Conservation (phyloP, 768 basidiomycete species). For the Tylopilus sp. region DNA sequence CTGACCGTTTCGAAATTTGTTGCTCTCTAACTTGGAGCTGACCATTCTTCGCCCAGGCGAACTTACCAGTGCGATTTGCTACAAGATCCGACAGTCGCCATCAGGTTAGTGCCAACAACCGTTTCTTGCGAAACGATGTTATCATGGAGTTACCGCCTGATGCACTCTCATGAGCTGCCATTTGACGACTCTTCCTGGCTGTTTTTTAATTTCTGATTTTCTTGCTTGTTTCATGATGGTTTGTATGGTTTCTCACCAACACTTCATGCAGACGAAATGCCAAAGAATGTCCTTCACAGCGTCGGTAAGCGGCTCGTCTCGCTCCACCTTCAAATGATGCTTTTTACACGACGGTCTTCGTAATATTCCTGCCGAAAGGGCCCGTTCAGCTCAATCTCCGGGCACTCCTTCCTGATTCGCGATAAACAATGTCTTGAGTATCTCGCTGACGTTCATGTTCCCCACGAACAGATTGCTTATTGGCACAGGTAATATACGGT, state of each 20-base stretch:
- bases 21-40: background rate
- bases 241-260: slow-evolving; percentile 3
- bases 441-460: background rate
- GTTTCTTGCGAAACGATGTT: slow-evolving; percentile 8
- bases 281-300: background rate
- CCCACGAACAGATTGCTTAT: background rate
- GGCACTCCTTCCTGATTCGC: slow-evolving; percentile 69
- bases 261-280: background rate
- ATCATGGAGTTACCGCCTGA: slow-evolving; percentile 18
- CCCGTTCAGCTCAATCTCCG: slow-evolving; percentile 79
- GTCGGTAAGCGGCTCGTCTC: background rate
- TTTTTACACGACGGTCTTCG: slow-evolving; percentile 59
- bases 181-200: slow-evolving; percentile 15
- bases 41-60: background rate
- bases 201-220: slow-evolving; percentile 14
- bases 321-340: background rate
- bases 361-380: slow-evolving; percentile 74
- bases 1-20: background rate
- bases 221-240: no score
- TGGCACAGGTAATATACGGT: background rate
- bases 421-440: background rate
- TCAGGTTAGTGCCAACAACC: background rate
- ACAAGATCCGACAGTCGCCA: no score
- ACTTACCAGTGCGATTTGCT: background rate
- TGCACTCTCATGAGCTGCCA: slow-evolving; percentile 1